These are phyloP conservation scores for Penicillium chermesinum DNA, from an alignment of 495 filamentous ascomycete genomes.

Conservation along the genomic window DNA sequence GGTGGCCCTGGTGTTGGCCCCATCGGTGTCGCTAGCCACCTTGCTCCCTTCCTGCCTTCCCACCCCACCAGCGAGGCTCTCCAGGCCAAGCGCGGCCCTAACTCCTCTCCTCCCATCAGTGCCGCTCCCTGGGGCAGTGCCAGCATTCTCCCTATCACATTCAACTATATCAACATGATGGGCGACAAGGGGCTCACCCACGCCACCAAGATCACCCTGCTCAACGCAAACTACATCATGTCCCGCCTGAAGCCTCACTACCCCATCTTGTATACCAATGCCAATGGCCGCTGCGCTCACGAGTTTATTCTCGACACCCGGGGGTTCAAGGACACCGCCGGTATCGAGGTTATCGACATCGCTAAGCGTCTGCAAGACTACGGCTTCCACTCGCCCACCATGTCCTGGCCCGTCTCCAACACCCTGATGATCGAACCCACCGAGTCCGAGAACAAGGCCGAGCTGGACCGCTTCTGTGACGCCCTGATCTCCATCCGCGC, in stretches of 20 bases:
- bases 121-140: slow-evolving; percentile 90
- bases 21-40: slow-evolving; percentile 84
- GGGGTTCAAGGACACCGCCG: slow-evolving; percentile 74
- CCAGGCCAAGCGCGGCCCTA: slow-evolving; percentile 57
- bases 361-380: slow-evolving; percentile 98
- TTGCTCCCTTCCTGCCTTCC: slow-evolving; percentile 74
- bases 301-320: slow-evolving; percentile 97
- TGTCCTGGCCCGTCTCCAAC: slow-evolving; percentile 95
- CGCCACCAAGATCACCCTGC: slow-evolving; percentile 87
- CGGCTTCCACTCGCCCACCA: slow-evolving; percentile 96
- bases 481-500: slow-evolving; percentile 82
- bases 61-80: slow-evolving; percentile 55
- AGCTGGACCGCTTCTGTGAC: slow-evolving; percentile 93
- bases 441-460: slow-evolving; percentile 87
- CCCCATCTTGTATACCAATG: slow-evolving; percentile 87
- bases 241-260: slow-evolving; percentile 86
- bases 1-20: slow-evolving; percentile 94
- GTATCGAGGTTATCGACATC: slow-evolving; percentile 92
- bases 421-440: slow-evolving; percentile 99
- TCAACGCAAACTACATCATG: slow-evolving; percentile 98
- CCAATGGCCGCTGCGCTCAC: slow-evolving; percentile 83
- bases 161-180: slow-evolving; percentile 98
- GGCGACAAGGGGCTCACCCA: slow-evolving; percentile 84
- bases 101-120: slow-evolving; percentile 60
- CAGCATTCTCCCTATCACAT: slow-evolving; percentile 92